Base-by-base conservation (phyloP, 2,329 filamentous ascomycete genomes). In the Tricladium varicosporioides region DNA sequence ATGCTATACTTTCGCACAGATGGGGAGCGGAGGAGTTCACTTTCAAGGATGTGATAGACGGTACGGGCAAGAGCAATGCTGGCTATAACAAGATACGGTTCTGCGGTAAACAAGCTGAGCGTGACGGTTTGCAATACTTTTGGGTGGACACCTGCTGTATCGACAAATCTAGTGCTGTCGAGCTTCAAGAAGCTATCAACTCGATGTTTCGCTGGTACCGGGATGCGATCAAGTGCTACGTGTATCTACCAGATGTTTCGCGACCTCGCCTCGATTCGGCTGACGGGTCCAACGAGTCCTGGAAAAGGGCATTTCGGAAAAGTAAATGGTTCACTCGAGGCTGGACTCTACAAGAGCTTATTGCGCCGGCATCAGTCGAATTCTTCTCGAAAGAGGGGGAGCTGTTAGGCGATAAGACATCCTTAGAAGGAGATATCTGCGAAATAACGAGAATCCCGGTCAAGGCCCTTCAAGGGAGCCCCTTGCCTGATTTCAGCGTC, bases 351-450 rank as follows among this genome's bases (percentile, higher is more conserved):
- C 40, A 22, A 57, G 55, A 43, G 32, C 19, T 32, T 53, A 33
- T 44, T 40, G 51, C 51, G 15, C 51, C 51, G 18, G 8, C 7
- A 14, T 52, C 48, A 40, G 58, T 63, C 48, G 58, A 53, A 31
- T 60, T 60, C 45, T 60, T 53, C 15, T 10, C 5, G 32, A 49
- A n/a, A n/a, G n/a, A 61, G 5, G 13, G 44, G 9, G 15, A 52
- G 46, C 57, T 40, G 19, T 32, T 62, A 19, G 60, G 60, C 19
- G 32, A 56, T 31, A 62, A 62, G 47, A 46, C 16, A n/a, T 48
- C 36, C 9, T 36, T 62, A 47, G 54, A 57, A 46, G 40, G 40
- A 32, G 27, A 31, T 22, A 50, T 62, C 40, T 44, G 49, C 18
- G 48, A 60, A n/a, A 58, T 56, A 47, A 57, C 60, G 13, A 45